These are phyloP conservation scores for Thuidium tamariscinum DNA, from an alignment of 225 moss, liverwort and hornwort species.

Conservation along the genomic window DNA sequence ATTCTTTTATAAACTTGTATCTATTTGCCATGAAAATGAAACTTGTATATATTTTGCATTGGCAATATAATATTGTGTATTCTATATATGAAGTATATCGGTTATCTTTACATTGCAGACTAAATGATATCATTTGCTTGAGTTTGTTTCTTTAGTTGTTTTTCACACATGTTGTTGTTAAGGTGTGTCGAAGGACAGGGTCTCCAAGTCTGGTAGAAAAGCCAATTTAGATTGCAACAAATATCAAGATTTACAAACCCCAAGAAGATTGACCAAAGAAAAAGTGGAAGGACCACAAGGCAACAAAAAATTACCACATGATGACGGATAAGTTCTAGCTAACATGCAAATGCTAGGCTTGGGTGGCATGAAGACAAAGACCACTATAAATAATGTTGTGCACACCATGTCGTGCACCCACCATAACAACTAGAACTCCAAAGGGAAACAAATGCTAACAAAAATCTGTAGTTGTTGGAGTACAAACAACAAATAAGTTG, in stretches of 20 bases:
- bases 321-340: conserved; percentile 40
- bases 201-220: too few relatives aligned
- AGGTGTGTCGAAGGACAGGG: too few relatives aligned
- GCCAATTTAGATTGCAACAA: neutral
- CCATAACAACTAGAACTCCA: neutral
- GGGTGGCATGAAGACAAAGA: conserved; percentile 27
- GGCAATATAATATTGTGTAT: too few relatives aligned
- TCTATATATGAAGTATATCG: too few relatives aligned
- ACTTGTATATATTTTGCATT: too few relatives aligned
- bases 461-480: too few relatives aligned
- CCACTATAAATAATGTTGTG: conserved; percentile 23
- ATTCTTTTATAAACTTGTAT: too few relatives aligned
- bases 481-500: neutral
- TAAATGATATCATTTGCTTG: too few relatives aligned
- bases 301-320: conserved; percentile 11
- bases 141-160: too few relatives aligned
- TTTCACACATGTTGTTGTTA: too few relatives aligned
- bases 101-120: too few relatives aligned
- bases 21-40: too few relatives aligned
- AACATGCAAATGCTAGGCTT: conserved; percentile 31
- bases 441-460: neutral
- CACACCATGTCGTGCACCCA: conserved; percentile 7
- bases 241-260: neutral
- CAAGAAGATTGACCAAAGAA: neutral
- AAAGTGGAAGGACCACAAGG: neutral